A percentile compares a stretch with the other conserved stretches of the same genome.
Conservation (phyloP, 345 rosid species). For the Hibiscus mutabilis region DNA sequence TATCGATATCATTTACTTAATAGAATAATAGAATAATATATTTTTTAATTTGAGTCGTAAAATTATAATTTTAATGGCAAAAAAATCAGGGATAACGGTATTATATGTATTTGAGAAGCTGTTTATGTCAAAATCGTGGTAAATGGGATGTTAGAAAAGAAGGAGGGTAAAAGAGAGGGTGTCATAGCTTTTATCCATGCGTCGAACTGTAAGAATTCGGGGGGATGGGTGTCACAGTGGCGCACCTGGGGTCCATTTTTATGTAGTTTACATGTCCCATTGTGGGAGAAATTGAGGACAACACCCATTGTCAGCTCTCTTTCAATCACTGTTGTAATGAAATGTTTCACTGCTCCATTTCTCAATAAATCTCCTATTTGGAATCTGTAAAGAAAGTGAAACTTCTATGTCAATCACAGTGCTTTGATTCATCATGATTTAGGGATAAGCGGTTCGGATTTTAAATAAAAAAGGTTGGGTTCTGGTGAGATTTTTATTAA, state of each 20-base stretch:
- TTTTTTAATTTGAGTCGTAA: too few species aligned
- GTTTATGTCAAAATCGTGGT: background rate
- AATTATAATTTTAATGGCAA: too few species aligned
- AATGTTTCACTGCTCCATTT: slow-evolving; percentile 12
- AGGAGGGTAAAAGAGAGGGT: background rate
- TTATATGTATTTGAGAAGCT: too few species aligned
- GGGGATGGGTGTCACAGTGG: background rate
- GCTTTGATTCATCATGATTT: background rate
- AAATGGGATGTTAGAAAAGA: background rate
- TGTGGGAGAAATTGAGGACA: slow-evolving; percentile 23
- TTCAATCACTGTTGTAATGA: slow-evolving; percentile 28
- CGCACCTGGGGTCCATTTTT: slow-evolving; percentile 5
- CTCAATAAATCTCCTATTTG: background rate
- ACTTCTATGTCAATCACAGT: background rate
- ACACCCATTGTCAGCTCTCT: slow-evolving; percentile 15
- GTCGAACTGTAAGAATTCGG: background rate
- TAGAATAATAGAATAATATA: too few species aligned
- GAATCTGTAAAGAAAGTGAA: background rate
- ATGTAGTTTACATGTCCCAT: slow-evolving; percentile 13
- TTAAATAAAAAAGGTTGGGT: too few species aligned
- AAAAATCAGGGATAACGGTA: too few species aligned
- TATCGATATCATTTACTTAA: too few species aligned
- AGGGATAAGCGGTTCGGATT: too few species aligned
- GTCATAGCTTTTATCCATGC: background rate
- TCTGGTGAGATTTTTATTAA: too few species aligned